phyloP scores from a whole-genome alignment of 495 filamentous ascomycete genomes.

The Hypoxylon intermedium region DNA sequence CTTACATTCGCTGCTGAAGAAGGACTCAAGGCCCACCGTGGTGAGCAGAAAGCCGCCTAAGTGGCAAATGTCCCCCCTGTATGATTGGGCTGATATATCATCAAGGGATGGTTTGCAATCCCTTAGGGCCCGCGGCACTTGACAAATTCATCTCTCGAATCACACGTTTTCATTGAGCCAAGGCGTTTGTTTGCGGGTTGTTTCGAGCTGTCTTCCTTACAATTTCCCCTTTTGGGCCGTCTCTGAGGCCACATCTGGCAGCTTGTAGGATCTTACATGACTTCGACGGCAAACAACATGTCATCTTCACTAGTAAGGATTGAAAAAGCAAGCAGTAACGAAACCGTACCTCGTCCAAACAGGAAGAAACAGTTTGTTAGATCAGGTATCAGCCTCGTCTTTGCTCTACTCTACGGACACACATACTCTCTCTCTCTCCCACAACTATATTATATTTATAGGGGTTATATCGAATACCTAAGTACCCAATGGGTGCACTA shows the following conservation, averaged over 20 bases:
- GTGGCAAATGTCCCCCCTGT: slow-evolving; percentile 37
- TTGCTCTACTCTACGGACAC: not conserved
- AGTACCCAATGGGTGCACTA: not conserved
- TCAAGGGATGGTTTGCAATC: slow-evolving; percentile 28
- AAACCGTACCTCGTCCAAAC: no score
- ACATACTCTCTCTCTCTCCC: no score
- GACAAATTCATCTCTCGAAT: slow-evolving; percentile 24
- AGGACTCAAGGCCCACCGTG: slow-evolving; percentile 17
- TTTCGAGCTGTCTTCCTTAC: slow-evolving; percentile 26
- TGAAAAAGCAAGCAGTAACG: not conserved
- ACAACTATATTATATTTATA: not conserved
- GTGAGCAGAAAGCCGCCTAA: slow-evolving; percentile 31
- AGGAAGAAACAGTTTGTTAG: not conserved
- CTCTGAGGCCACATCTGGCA: slow-evolving; percentile 11
- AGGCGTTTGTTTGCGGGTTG: slow-evolving; percentile 18
- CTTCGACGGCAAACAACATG: not conserved
- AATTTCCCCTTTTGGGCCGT: slow-evolving; percentile 4
- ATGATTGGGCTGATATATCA: slow-evolving; percentile 36
- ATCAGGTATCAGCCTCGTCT: not conserved
- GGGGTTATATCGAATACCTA: not conserved
- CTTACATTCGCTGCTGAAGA: slow-evolving; percentile 1
- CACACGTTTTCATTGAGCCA: slow-evolving; percentile 28
- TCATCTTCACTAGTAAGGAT: not conserved
- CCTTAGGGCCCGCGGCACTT: slow-evolving; percentile 29
- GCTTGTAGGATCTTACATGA: not conserved